phyloP scores from a whole-genome alignment of 2,329 filamentous ascomycete species.

The Arthrocladium fulminans region DNA sequence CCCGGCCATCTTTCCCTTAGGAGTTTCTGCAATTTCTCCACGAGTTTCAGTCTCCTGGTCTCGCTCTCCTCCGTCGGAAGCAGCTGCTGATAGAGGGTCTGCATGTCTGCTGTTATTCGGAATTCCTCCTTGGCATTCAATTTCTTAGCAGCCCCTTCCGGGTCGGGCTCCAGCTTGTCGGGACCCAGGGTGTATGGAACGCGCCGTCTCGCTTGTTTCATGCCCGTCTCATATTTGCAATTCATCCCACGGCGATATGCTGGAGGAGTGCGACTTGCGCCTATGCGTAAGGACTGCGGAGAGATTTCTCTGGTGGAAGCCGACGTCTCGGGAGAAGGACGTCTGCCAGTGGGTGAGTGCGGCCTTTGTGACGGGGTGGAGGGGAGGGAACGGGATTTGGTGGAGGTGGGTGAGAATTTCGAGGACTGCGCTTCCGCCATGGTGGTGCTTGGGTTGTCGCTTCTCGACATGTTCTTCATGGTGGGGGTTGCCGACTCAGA shows the following conservation, averaged over 20 bases:
- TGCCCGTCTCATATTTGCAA: constrained; percentile 83
- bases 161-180: constrained; percentile 59
- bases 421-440: constrained; percentile 27
- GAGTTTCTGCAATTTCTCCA: constrained; percentile 79
- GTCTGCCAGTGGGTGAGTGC: constrained; percentile 70
- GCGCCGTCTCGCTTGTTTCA: constrained; percentile 69
- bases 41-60: constrained; percentile 61
- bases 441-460: neutral
- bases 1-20: constrained; percentile 89
- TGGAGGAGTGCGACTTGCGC: constrained; percentile 67
- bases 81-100: constrained; percentile 74
- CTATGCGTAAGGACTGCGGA: constrained; percentile 81
- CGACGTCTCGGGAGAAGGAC: constrained; percentile 71
- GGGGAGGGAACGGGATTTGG: constrained; percentile 61
- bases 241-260: constrained; percentile 58
- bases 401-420: constrained; percentile 38
- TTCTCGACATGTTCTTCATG: constrained; percentile 1
- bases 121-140: constrained; percentile 64
- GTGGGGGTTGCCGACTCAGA: neutral
- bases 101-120: constrained; percentile 72
- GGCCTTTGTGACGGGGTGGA: constrained; percentile 87
- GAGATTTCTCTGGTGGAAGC: constrained; percentile 66
- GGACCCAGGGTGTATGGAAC: constrained; percentile 89
- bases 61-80: constrained; percentile 74
- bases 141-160: constrained; percentile 60